Evolutionary conservation across 306 rosid species (phyloP).

Genomic region (Begonia masoniana): DNA sequence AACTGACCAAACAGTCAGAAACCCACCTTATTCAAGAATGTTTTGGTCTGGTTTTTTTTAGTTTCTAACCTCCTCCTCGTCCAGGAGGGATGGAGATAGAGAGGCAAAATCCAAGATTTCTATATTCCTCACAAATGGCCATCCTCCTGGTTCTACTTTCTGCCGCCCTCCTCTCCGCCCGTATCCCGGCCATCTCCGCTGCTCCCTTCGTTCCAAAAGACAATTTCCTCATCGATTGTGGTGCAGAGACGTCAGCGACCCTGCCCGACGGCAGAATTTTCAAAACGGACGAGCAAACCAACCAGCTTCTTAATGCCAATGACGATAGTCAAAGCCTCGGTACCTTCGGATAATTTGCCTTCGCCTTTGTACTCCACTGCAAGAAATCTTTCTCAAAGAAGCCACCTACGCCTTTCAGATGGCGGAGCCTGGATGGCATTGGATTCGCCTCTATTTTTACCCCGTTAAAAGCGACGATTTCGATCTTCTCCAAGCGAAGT

Average conservation of each 20-base stretch:
- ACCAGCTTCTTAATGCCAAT: too few species aligned
- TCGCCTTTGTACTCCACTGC: too few species aligned
- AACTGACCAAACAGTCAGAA: background rate
- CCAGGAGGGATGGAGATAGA: conserved; percentile 72
- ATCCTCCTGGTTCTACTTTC: conserved; percentile 47
- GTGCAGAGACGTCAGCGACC: too few species aligned
- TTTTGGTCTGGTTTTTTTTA: conserved; percentile 13
- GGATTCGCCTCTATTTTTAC: conserved; percentile 20
- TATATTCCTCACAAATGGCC: conserved; percentile 28
- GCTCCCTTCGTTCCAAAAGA: conserved; percentile 47
- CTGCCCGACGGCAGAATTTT: too few species aligned
- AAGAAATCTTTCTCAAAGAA: too few species aligned
- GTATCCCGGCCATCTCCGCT: conserved; percentile 3
- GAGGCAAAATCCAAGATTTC: conserved; percentile 2
- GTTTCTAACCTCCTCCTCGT: conserved; percentile 26
- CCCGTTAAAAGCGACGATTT: conserved; percentile 1
- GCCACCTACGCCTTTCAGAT: conserved; percentile 11
- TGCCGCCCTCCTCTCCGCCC: conserved; percentile 9
- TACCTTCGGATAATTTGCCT: too few species aligned
- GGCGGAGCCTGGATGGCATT: conserved; percentile 24
- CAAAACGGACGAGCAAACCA: too few species aligned
- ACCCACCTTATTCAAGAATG: background rate
- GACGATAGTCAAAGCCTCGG: too few species aligned
- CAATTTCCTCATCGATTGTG: conserved; percentile 26
- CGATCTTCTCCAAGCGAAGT: too few species aligned